phyloP scores from a whole-genome alignment of 2,329 filamentous ascomycete genomes.

The Alternaria panax region DNA sequence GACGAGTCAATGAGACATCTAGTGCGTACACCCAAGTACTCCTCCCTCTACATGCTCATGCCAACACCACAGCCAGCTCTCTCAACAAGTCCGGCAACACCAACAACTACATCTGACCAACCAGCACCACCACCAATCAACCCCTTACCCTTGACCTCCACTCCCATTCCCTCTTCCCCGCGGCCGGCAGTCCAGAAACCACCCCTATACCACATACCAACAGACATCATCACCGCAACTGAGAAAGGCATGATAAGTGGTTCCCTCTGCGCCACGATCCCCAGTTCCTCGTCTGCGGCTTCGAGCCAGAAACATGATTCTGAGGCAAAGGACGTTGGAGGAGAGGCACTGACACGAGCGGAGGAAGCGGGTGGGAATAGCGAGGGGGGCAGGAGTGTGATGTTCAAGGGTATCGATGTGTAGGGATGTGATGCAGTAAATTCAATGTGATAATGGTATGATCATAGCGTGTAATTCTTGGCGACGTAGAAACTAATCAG shows the following conservation, averaged over 20 bases:
- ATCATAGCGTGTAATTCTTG: too few species aligned
- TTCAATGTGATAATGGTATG: too few species aligned
- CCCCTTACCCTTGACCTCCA: neutral
- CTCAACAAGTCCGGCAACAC: neutral
- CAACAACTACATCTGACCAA: neutral
- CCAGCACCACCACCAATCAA: neutral
- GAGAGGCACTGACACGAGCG: too few species aligned
- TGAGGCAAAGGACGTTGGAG: neutral
- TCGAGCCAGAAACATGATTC: neutral
- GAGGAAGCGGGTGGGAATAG: constrained; percentile 6
- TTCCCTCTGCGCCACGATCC: constrained; percentile 9
- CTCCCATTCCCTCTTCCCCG: neutral
- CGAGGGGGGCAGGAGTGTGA: constrained; percentile 22
- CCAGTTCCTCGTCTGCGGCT: neutral
- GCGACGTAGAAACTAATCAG: too few species aligned
- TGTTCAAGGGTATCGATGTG: constrained; percentile 32
- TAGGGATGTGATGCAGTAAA: too few species aligned
- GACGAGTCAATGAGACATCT: neutral
- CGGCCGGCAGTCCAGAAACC: neutral
- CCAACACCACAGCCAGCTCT: neutral
- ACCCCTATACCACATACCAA: neutral
- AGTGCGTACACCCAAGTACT: neutral
- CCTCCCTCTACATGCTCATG: neutral
- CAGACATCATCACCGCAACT: constrained; percentile 28
- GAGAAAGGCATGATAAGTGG: constrained; percentile 32